Percentiles rank a stretch among this genome's conserved stretches.
phyloP scores from a whole-genome alignment of 108 stramenopile genomes.

The Fistulifera solaris region DNA sequence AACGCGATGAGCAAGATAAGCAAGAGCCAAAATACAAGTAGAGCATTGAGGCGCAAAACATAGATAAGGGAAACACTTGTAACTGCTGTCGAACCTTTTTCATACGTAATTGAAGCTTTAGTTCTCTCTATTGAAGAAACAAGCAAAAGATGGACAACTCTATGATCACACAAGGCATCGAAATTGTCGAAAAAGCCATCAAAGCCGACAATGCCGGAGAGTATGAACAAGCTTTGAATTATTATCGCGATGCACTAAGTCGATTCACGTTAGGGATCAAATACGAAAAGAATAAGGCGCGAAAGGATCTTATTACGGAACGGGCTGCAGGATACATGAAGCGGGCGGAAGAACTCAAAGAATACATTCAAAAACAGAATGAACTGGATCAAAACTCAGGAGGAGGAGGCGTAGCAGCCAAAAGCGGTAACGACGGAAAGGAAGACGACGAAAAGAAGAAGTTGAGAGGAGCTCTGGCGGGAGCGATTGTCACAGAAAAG shows the following conservation, averaged over 20 bases:
- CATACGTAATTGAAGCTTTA: too few species aligned
- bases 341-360: conserved; percentile 94
- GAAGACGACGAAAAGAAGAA: conserved; percentile 77
- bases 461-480: conserved; percentile 65
- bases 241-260: conserved; percentile 80
- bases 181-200: conserved; percentile 75
- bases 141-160: conserved; percentile 68
- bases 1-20: too few species aligned
- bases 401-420: conserved; percentile 31
- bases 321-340: conserved; percentile 98
- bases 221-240: conserved; percentile 74
- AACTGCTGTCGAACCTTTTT: too few species aligned
- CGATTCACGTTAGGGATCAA: conserved; percentile 95
- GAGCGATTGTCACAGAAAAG: conserved; percentile 88
- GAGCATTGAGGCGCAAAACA: background rate
- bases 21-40: too few species aligned
- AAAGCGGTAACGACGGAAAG: conserved; percentile 48
- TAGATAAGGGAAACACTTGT: too few species aligned
- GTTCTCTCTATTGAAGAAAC: too few species aligned
- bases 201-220: conserved; percentile 87
- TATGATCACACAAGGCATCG: conserved; percentile 87
- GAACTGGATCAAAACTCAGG: conserved; percentile 57
- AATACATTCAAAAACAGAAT: conserved; percentile 66
- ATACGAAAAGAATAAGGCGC: conserved; percentile 94
- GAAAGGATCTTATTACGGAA: conserved; percentile 84